phyloP scores from a whole-genome alignment of 1,284 basidiomycete genomes.

The Schizophyllum amplum region DNA sequence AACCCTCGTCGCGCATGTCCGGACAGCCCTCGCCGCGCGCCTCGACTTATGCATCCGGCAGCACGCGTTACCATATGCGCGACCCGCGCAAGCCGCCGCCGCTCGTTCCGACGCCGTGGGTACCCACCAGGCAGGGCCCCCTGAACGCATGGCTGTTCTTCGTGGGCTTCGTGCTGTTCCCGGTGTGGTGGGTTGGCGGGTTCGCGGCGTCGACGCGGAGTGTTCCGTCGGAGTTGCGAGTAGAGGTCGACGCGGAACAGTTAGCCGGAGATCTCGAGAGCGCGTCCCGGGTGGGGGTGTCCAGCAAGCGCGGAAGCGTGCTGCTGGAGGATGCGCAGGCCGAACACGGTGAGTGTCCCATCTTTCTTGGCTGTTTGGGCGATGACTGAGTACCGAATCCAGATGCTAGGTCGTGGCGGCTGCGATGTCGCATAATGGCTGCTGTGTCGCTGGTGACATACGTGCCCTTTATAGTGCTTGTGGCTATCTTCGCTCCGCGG shows the following conservation, averaged over 20 bases:
- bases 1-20: background rate
- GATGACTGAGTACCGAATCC: constrained; percentile 9
- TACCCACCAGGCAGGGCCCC: constrained; percentile 25
- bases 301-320: constrained; percentile 27
- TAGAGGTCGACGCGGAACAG: constrained; percentile 43
- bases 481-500: constrained; percentile 53
- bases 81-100: constrained; percentile 12
- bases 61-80: constrained; percentile 9
- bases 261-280: constrained; percentile 51
- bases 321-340: constrained; percentile 70
- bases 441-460: constrained; percentile 63
- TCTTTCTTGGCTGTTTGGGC: constrained; percentile 10
- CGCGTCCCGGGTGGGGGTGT: constrained; percentile 27
- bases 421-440: constrained; percentile 64
- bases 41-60: constrained; percentile 3
- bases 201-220: constrained; percentile 20
- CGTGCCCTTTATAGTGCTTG: constrained; percentile 64
- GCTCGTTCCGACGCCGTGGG: constrained; percentile 13
- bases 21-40: constrained; percentile 8
- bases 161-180: constrained; percentile 63
- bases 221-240: background rate
- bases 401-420: constrained; percentile 69
- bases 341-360: constrained; percentile 48
- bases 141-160: constrained; percentile 72
- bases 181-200: constrained; percentile 68